A percentile compares a stretch with the other conserved stretches of the same genome.
These are phyloP conservation scores for Melampsora americana DNA, from an alignment of 1,284 basidiomycete genomes.

Conservation along the genomic window DNA sequence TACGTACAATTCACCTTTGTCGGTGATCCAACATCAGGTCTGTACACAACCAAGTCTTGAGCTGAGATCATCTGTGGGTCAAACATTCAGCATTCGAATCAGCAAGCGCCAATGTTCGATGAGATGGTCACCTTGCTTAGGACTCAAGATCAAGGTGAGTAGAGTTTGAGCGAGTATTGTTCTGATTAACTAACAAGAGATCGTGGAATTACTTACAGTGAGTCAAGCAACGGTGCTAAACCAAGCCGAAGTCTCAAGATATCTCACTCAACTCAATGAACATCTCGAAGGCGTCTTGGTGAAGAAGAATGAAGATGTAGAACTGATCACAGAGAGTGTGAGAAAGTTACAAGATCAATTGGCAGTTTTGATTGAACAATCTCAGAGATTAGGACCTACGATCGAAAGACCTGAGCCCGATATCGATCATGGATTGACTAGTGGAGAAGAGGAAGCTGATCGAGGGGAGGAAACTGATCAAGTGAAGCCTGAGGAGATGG, in stretches of 20 bases:
- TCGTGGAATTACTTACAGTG: slow-evolving; percentile 4
- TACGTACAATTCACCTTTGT: slow-evolving; percentile 8
- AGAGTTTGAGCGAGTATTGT: too few species aligned
- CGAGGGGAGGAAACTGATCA: neutral
- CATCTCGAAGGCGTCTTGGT: slow-evolving; percentile 40
- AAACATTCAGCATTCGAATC: slow-evolving; percentile 33
- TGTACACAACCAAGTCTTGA: too few species aligned
- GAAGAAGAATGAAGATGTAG: slow-evolving; percentile 42
- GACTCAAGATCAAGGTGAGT: slow-evolving; percentile 44
- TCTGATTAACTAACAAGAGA: neutral
- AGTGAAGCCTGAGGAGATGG: slow-evolving; percentile 13
- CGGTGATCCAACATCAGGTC: too few species aligned
- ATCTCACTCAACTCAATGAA: slow-evolving; percentile 37
- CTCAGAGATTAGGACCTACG: slow-evolving; percentile 11
- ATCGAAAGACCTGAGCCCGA: slow-evolving; percentile 26
- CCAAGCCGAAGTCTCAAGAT: slow-evolving; percentile 43
- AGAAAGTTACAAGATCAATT: slow-evolving; percentile 29
- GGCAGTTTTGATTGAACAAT: slow-evolving; percentile 34
- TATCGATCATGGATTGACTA: slow-evolving; percentile 20
- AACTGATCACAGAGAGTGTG: slow-evolving; percentile 37
- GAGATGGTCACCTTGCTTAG: slow-evolving; percentile 40
- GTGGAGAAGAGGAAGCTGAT: neutral
- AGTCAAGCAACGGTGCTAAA: slow-evolving; percentile 40
- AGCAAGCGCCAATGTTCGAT: slow-evolving; percentile 39
- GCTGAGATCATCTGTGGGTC: neutral